Base-by-base conservation (phyloP, 2,329 filamentous ascomycete species). In the Paecilomyces formosus region DNA sequence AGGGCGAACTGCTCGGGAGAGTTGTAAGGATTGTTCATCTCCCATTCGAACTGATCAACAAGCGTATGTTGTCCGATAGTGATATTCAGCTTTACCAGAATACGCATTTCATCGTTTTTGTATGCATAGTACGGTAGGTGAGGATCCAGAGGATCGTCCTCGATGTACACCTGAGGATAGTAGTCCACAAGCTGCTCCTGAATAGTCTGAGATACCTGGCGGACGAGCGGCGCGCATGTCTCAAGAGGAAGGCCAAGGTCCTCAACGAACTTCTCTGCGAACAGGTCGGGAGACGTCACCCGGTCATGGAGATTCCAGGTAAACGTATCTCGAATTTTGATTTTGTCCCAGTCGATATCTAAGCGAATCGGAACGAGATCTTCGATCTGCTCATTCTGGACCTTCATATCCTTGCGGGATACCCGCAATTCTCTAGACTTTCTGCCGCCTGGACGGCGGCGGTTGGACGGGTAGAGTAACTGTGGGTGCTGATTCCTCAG, bases 51-150 rank as follows among this genome's bases (percentile, higher is more conserved):
- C 72, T 97, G 94, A 69, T 99, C 94, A 35, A 97, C 88, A 26
- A 99, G 81, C 0, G 92, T 97, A 70, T 96, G 90, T 63, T 90
- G 88, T 49, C 93, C 94, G 69, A 99, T 97, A 6, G 94, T 97
- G 69, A 99, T 96, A 75, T 97, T 97, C 55, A 99, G 82, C 75
- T 97, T 97, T 75, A 99, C 86, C 51, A 96, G 79, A 65, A 99
- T 89, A 55, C 94, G 88, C 93, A 99, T 97, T 78, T 99, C 94
- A 71, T 99, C 94, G 70, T 99, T 96, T 76, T 97, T 97, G 79
- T 97, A 96, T 6, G 94, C 92, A 45, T 84, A 87, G 71, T 97
- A 97, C 0, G 93, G 92, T 12, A 95, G 81, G 69, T 94, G 88
- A 1, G 92, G 89, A 68, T 99, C 93, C 53, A 97, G 81, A 0